Percentiles rank a stretch among this genome's conserved stretches.
These are phyloP conservation scores for Metschnikowia corniflorae DNA, from an alignment of 805 yeast species.

Conservation along the genomic window DNA sequence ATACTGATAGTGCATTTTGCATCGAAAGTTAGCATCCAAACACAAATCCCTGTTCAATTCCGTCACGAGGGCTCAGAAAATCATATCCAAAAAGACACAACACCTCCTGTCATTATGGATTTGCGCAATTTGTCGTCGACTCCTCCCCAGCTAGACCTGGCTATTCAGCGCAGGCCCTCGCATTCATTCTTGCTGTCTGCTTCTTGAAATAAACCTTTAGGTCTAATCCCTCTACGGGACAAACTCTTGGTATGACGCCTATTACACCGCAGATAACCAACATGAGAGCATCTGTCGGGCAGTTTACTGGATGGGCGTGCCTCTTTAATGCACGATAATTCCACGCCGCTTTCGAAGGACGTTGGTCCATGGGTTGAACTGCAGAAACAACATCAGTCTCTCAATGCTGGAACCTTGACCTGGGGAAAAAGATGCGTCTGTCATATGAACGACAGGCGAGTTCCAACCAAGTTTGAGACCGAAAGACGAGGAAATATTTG, in stretches of 20 bases:
- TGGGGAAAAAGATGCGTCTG: conserved; percentile 13
- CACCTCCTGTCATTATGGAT: conserved; percentile 36
- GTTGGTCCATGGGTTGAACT: conserved; percentile 68
- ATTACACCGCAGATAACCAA: conserved; percentile 35
- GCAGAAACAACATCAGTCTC: conserved; percentile 38
- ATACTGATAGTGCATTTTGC: no score
- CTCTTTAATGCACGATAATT: conserved; percentile 15
- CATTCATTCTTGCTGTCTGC: conserved; percentile 53
- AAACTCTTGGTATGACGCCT: conserved; percentile 5
- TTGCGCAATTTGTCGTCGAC: conserved; percentile 38
- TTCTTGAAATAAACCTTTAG: conserved; percentile 49
- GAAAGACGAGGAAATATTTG: no score
- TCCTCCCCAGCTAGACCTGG: conserved; percentile 35
- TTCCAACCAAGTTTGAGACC: no score
- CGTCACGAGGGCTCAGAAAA: background rate
- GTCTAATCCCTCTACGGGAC: conserved; percentile 25
- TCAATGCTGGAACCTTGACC: conserved; percentile 14
- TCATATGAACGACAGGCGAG: background rate
- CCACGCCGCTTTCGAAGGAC: conserved; percentile 23
- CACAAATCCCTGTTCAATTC: no score
- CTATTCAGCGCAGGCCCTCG: conserved; percentile 50
- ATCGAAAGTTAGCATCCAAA: no score
- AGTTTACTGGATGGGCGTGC: conserved; percentile 18
- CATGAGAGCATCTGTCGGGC: conserved; percentile 6
- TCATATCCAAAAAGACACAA: background rate